Base-by-base conservation (phyloP, 2,329 filamentous ascomycete species). In the Apiospora pterosperma region DNA sequence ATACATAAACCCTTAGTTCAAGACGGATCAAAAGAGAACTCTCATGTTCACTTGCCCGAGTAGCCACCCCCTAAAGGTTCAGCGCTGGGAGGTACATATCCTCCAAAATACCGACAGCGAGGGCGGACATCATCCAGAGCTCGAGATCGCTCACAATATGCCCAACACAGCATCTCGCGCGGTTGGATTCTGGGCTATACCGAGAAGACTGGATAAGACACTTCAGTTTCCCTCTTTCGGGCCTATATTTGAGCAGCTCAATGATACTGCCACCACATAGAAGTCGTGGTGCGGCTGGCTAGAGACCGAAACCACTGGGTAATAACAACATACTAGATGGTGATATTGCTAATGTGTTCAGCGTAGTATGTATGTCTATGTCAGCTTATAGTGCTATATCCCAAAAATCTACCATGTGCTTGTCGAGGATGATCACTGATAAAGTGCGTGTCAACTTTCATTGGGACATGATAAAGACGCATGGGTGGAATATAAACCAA, bases 221-320 rank as follows among this genome's bases (percentile, higher is more conserved):
- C 41, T 65, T 4, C 36, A 52, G 16, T 65, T 63, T n/a, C 63
- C 63, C 16, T 34, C 61, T 23, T 61, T 63, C 6, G 64, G 64
- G 5, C 61, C 64, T 6, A 63, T 65, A n/a, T 65, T 61, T 19
- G 61, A 65, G n/a, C 38, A 36, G 55, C 5, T 7, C 23, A 5
- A 11, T 28, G 41, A 23, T 23, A 10, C 10, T 48, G 11, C 12
- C 11, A 28, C 42, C 23, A 8, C 12, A 16, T 4, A 14, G 23
- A 14, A 28, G n/a, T 21, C n/a, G 19, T 42, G 21, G n/a, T n/a
- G n/a, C n/a, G n/a, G n/a, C n/a, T n/a, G n/a, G n/a, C n/a, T n/a
- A n/a, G n/a, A n/a, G n/a, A n/a, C n/a, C n/a, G n/a, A 42, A 42
- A 12, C 36, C 12, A 16, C 4, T n/a, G n/a, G n/a, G 19, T 38